Evolutionary conservation across 768 basidiomycete genomes (phyloP).

Genomic region (Phylloporus scabripes): DNA sequence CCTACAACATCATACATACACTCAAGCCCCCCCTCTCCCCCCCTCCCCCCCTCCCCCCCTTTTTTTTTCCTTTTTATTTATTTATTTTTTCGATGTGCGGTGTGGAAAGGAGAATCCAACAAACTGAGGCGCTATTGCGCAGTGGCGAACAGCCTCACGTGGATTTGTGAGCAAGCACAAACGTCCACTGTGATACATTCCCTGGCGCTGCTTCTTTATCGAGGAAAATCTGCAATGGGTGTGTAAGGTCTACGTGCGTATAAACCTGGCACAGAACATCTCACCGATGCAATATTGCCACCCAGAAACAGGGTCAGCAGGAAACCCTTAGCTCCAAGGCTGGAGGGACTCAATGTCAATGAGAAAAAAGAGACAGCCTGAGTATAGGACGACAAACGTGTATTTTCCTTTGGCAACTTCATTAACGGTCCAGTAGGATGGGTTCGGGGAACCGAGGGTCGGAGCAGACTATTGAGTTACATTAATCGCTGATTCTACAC

Average conservation of each 20-base stretch:
- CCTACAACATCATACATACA: too few relatives aligned
- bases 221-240: background rate
- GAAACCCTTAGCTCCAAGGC: background rate
- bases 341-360: background rate
- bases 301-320: background rate
- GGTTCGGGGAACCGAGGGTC: background rate
- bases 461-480: background rate
- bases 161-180: too few relatives aligned
- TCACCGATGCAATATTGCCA: background rate
- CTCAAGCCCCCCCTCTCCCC: too few relatives aligned
- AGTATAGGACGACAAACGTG: background rate
- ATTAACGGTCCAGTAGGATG: background rate
- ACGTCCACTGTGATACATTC: background rate
- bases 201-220: background rate
- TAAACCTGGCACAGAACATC: background rate
- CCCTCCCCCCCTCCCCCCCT: too few relatives aligned
- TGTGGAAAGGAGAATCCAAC: too few relatives aligned
- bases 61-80: too few relatives aligned
- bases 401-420: background rate
- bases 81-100: too few relatives aligned
- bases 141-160: too few relatives aligned
- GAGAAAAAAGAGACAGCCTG: background rate
- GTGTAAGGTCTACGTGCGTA: background rate
- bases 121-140: too few relatives aligned
- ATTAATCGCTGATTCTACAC: background rate